phyloP scores from a whole-genome alignment of 768 basidiomycete genomes.

The Leucogyrophana mollusca region DNA sequence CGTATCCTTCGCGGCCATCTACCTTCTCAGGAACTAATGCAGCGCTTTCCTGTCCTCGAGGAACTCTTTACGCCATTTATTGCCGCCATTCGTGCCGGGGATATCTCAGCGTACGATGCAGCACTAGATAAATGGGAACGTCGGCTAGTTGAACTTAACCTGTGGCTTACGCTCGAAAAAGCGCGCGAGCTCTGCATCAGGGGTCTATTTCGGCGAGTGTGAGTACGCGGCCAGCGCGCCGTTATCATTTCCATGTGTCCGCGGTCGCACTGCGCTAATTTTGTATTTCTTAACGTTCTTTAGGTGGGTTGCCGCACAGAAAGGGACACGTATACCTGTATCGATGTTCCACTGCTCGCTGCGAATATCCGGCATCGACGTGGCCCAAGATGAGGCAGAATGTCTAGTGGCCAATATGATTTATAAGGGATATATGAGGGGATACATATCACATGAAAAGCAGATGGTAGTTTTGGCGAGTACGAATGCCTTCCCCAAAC shows the following conservation, averaged over 20 bases:
- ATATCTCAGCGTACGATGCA: slow-evolving; percentile 77
- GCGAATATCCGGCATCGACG: slow-evolving; percentile 64
- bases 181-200: slow-evolving; percentile 86
- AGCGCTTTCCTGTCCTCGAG: slow-evolving; percentile 68
- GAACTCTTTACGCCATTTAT: slow-evolving; percentile 82
- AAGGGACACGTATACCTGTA: slow-evolving; percentile 76
- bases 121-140: slow-evolving; percentile 72
- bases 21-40: slow-evolving; percentile 69
- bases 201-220: slow-evolving; percentile 78
- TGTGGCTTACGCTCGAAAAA: slow-evolving; percentile 85
- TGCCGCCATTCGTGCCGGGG: slow-evolving; percentile 70
- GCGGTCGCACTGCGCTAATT: background rate
- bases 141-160: slow-evolving; percentile 79
- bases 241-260: background rate
- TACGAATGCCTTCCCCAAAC: slow-evolving; percentile 75
- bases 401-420: slow-evolving; percentile 96
- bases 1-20: slow-evolving; percentile 86
- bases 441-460: slow-evolving; percentile 95
- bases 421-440: slow-evolving; percentile 87
- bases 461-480: slow-evolving; percentile 89
- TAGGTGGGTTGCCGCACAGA: slow-evolving; percentile 81
- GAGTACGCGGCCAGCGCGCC: slow-evolving; percentile 26
- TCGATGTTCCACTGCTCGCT: slow-evolving; percentile 79
- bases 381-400: slow-evolving; percentile 81
- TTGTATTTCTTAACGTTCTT: slow-evolving; percentile 3